Conservation (phyloP, 2,329 filamentous ascomycete species). For the Fusarium torreyae region DNA sequence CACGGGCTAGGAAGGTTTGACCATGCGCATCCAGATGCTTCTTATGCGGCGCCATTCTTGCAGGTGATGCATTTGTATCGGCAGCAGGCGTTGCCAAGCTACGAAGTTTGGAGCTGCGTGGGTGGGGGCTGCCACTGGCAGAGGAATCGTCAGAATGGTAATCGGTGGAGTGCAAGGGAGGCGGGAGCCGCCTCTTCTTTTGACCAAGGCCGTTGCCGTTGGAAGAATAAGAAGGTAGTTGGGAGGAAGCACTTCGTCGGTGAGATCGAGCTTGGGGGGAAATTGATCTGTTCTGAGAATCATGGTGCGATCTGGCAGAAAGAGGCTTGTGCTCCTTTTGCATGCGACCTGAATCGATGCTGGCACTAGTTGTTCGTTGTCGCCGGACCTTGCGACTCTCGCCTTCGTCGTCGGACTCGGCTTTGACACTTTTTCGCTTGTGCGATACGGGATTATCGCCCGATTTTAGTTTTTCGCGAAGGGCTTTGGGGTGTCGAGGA, state of each 20-base stretch:
- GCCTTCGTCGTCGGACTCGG: conserved; percentile 71
- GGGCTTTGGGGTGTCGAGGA: conserved; percentile 59
- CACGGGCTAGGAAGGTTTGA: conserved; percentile 89
- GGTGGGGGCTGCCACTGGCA: conserved; percentile 71
- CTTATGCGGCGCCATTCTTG: conserved; percentile 80
- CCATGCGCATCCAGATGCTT: conserved; percentile 94
- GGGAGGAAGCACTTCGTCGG: conserved; percentile 75
- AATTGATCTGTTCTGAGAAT: conserved; percentile 62
- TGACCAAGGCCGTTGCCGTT: conserved; percentile 71
- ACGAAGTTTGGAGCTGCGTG: conserved; percentile 71
- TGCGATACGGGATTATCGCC: conserved; percentile 63
- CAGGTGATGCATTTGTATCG: conserved; percentile 75
- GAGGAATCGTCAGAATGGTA: conserved; percentile 79
- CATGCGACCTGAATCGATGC: conserved; percentile 54
- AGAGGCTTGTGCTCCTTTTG: conserved; percentile 55
- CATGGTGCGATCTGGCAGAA: conserved; percentile 53
- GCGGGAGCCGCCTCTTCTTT: conserved; percentile 74
- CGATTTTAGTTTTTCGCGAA: conserved; percentile 65
- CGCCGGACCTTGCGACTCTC: conserved; percentile 69
- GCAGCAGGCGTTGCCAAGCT: conserved; percentile 70
- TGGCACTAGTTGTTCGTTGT: conserved; percentile 64
- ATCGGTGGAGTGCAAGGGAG: conserved; percentile 73
- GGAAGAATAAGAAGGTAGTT: conserved; percentile 68
- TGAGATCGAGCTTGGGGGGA: conserved; percentile 74
- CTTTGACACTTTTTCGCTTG: conserved; percentile 69